Percentiles rank a stretch among this genome's conserved stretches.
Conservation (phyloP, 768 basidiomycete species). For the Russula lepida region DNA sequence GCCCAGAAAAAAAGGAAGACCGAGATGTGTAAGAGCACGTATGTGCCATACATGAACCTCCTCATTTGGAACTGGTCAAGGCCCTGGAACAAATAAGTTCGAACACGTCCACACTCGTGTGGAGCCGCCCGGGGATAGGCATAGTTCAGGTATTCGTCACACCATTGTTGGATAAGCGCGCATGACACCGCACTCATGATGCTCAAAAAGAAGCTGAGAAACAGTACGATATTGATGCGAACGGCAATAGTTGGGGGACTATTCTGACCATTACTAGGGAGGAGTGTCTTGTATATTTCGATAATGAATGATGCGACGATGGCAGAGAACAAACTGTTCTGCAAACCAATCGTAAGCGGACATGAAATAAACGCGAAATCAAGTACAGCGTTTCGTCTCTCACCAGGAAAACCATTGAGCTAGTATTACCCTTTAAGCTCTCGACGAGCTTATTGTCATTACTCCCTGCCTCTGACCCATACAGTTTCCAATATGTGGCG, state of each 20-base stretch:
- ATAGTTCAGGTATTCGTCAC: background rate
- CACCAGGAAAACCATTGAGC: constrained; percentile 19
- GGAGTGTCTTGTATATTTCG: constrained; percentile 18
- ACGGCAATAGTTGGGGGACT: background rate
- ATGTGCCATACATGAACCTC: constrained; percentile 5
- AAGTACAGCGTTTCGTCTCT: background rate
- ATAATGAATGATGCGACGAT: constrained; percentile 21
- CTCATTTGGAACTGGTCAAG: constrained; percentile 4
- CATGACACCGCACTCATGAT: constrained; percentile 8
- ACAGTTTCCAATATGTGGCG: constrained; percentile 16
- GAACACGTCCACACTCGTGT: constrained; percentile 10
- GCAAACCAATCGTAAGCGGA: background rate
- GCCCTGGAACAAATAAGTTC: constrained; percentile 5
- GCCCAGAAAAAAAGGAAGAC: constrained; percentile 16
- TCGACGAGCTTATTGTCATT: constrained; percentile 11
- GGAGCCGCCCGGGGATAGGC: constrained; percentile 1
- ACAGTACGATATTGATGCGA: constrained; percentile 16
- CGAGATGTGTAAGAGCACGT: constrained; percentile 5
- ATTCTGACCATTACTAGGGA: background rate
- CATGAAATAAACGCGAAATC: background rate
- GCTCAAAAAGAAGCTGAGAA: constrained; percentile 12
- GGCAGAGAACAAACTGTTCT: constrained; percentile 16
- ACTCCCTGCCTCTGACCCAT: constrained; percentile 10
- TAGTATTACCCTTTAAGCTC: constrained; percentile 13
- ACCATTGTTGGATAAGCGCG: constrained; percentile 17